Base-by-base conservation (phyloP, 2,329 filamentous ascomycete genomes). In the Pseudocercospora fuligena region DNA sequence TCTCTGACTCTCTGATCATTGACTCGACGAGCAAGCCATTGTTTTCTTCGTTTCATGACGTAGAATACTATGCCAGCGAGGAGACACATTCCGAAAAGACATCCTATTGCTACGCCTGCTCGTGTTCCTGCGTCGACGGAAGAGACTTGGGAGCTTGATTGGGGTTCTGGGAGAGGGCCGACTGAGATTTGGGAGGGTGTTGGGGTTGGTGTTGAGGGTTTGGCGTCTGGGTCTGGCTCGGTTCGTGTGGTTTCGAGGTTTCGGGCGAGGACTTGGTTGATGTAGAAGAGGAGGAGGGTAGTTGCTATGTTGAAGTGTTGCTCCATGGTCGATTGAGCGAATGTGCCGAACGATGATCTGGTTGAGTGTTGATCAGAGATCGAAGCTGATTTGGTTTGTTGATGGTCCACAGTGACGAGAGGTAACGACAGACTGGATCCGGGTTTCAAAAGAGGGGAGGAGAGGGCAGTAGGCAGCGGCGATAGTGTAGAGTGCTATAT, bases 21-120 rank as follows among this genome's bases (percentile, higher is more conserved):
- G n/a, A 58, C 56, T 19, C 56, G 56, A 8, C 56, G 8, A 1
- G 56, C 56, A 7, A 36, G 33, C 29, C 31, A 58, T 19, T 40
- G 56, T 16, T 36, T 58, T 16, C 56, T 58, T 16, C 56, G 33
- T 31, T 31, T 58, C 56, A 58, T 43, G n/a, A 58, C 31, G 31
- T 40, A 58, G 56, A 58, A 58, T 6, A 58, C 31, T 3, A 58
- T 25, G 1, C 19, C 56, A 6, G 56, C 56, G 56, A 58, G n/a
- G 16, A 43, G 29, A 27, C 56, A 58, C 19, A 58, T 43, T 12
- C 56, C 56, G 8, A 58, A 27, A 19, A 58, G 31, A 25, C 56
- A 58, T 25, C 56, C 56, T 36, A 58, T 58, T 25, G 56, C 56
- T 11, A 40, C 56, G 19, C 56, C 56, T 9, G 56, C 56, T 12